Evolutionary conservation across 2,329 filamentous ascomycete genomes (phyloP).

Genomic region (Cercospora sp.): DNA sequence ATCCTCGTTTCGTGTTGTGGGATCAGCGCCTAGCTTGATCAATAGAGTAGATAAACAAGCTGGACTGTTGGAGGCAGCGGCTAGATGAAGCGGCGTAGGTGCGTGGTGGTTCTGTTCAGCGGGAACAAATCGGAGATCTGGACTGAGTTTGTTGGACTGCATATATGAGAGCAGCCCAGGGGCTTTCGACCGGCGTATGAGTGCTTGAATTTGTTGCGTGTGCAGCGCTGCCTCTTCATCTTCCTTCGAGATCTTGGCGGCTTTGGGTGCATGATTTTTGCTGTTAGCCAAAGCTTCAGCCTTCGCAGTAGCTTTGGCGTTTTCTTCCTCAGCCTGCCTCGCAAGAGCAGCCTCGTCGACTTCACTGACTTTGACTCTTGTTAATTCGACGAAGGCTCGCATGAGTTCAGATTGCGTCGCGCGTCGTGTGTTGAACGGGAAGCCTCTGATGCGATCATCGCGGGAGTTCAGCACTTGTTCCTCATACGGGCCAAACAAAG

Average conservation of each 20-base stretch:
- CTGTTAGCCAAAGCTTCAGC: conserved; percentile 38
- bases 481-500: conserved; percentile 88
- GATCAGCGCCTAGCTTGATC: conserved; percentile 71
- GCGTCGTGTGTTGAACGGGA: conserved; percentile 88
- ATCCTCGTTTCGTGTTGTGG: conserved; percentile 67
- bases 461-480: conserved; percentile 77
- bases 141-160: conserved; percentile 67
- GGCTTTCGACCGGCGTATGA: conserved; percentile 86
- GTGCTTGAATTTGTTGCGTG: conserved; percentile 82
- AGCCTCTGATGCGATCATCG: conserved; percentile 77
- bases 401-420: conserved; percentile 94
- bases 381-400: conserved; percentile 91
- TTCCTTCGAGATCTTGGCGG: conserved; percentile 72
- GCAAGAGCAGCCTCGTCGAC: conserved; percentile 66
- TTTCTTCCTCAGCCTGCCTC: conserved; percentile 48
- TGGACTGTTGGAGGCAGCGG: conserved; percentile 75
- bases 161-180: conserved; percentile 85
- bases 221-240: conserved; percentile 81
- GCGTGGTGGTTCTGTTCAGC: conserved; percentile 73
- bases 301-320: conserved; percentile 45
- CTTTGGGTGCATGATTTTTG: conserved; percentile 53
- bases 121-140: conserved; percentile 76
- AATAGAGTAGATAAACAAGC: conserved; percentile 77
- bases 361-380: conserved; percentile 79
- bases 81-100: conserved; percentile 80